Evolutionary conservation across 2,329 filamentous ascomycete species (phyloP).

Genomic region (Arthrobotrys conoides): DNA sequence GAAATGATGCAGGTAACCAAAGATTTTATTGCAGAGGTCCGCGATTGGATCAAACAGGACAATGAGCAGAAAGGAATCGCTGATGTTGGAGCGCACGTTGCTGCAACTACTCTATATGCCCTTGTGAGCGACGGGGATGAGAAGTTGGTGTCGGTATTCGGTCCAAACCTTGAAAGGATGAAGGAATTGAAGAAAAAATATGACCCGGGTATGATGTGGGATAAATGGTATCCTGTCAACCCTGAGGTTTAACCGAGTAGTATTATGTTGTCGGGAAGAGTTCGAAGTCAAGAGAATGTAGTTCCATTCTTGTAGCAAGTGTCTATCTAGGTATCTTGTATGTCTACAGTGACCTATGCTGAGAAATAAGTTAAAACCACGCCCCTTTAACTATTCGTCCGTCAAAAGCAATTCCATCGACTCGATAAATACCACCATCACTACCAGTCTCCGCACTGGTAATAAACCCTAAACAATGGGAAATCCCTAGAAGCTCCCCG

Average conservation of each 20-base stretch:
- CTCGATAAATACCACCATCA: conserved; percentile 59
- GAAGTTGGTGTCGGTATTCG: conserved; percentile 52
- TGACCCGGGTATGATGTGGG: conserved; percentile 69
- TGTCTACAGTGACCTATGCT: not conserved
- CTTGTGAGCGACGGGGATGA: conserved; percentile 51
- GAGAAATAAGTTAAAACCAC: conserved; percentile 39
- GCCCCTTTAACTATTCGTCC: conserved; percentile 61
- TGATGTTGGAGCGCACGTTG: conserved; percentile 50
- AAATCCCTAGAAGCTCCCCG: conserved; percentile 61
- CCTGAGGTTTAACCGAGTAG: conserved; percentile 4
- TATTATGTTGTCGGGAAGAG: not conserved
- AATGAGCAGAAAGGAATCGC: conserved; percentile 48
- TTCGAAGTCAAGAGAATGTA: not conserved
- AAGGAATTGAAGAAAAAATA: conserved; percentile 70
- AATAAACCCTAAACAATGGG: conserved; percentile 61
- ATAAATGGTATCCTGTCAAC: conserved; percentile 68
- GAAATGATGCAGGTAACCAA: conserved; percentile 30
- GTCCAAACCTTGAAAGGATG: conserved; percentile 65
- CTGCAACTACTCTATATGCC: conserved; percentile 56
- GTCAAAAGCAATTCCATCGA: conserved; percentile 63
- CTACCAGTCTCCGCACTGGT: conserved; percentile 12
- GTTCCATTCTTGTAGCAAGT: not conserved
- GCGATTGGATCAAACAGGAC: conserved; percentile 32
- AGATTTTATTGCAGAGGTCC: conserved; percentile 20
- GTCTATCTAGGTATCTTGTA: not conserved